Evolutionary conservation across 805 yeast genomes (phyloP).

Genomic region (Saccharomycopsis sp.): DNA sequence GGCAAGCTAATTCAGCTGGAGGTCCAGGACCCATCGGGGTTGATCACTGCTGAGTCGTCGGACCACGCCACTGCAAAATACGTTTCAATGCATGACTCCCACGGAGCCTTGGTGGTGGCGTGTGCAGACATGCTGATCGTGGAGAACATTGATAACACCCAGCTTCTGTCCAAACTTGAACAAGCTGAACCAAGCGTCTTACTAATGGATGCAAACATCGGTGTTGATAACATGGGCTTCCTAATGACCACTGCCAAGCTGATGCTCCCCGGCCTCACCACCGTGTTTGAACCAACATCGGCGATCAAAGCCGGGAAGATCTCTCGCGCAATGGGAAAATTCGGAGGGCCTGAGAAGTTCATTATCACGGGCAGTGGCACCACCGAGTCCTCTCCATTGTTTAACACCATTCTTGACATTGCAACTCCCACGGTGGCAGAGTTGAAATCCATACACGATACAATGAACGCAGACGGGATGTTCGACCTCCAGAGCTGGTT

Average conservation of each 20-base stretch:
- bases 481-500: constrained; percentile 64
- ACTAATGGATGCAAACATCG: constrained; percentile 62
- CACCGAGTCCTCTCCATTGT: no score
- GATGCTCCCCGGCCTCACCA: constrained; percentile 25
- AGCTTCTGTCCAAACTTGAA: constrained; percentile 35
- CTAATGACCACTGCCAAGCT: constrained; percentile 29
- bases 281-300: constrained; percentile 73
- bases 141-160: constrained; percentile 38
- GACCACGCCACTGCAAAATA: constrained; percentile 56
- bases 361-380: constrained; percentile 33
- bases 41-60: constrained; percentile 25
- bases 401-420: no score
- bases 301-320: constrained; percentile 48
- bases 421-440: constrained; percentile 65
- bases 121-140: constrained; percentile 79
- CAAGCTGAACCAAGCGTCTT: constrained; percentile 39
- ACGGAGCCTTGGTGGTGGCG: constrained; percentile 63
- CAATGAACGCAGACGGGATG: constrained; percentile 35
- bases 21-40: no score
- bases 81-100: constrained; percentile 50
- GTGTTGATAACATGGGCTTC: no score
- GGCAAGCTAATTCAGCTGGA: constrained; percentile 35
- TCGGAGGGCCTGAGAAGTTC: constrained; percentile 5
- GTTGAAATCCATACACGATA: constrained; percentile 42
- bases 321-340: constrained; percentile 24